Percentiles rank a stretch among this genome's conserved stretches.
These are phyloP conservation scores for Cyclotella choctawhatcheeana DNA, from an alignment of 108 stramenopile species.

Conservation along the genomic window DNA sequence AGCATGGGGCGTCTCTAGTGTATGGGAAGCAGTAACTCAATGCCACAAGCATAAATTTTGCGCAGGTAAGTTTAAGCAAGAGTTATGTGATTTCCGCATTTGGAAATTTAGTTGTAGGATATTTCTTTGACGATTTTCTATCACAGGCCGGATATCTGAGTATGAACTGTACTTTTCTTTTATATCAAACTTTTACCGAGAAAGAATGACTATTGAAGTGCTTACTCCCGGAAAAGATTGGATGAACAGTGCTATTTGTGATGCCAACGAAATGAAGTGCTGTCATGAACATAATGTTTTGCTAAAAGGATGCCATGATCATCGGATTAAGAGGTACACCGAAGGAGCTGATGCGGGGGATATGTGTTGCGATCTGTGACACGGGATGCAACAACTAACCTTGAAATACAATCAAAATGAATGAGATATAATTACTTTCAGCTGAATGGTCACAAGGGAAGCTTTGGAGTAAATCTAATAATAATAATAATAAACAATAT, in stretches of 20 bases:
- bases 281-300: conserved; percentile 30
- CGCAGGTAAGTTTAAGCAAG: background rate
- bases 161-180: conserved; percentile 42
- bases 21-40: conserved; percentile 25
- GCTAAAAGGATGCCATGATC: conserved; percentile 50
- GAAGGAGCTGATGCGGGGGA: background rate
- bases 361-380: conserved; percentile 25
- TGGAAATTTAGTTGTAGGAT: too few species aligned
- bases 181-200: conserved; percentile 20
- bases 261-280: conserved; percentile 32
- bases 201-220: conserved; percentile 22
- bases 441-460: too few species aligned
- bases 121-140: too few species aligned
- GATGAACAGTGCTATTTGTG: conserved; percentile 31
- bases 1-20: conserved; percentile 18
- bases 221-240: conserved; percentile 17
- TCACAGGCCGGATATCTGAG: conserved; percentile 26
- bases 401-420: too few species aligned
- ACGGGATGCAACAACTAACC: too few species aligned
- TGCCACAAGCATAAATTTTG: conserved; percentile 25
- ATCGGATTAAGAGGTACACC: conserved; percentile 17
- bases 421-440: too few species aligned
- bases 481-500: too few species aligned
- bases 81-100: too few species aligned
- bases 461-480: too few species aligned